Evolutionary conservation across 345 rosid genomes (phyloP).

Genomic region (Aquilaria sinensis): DNA sequence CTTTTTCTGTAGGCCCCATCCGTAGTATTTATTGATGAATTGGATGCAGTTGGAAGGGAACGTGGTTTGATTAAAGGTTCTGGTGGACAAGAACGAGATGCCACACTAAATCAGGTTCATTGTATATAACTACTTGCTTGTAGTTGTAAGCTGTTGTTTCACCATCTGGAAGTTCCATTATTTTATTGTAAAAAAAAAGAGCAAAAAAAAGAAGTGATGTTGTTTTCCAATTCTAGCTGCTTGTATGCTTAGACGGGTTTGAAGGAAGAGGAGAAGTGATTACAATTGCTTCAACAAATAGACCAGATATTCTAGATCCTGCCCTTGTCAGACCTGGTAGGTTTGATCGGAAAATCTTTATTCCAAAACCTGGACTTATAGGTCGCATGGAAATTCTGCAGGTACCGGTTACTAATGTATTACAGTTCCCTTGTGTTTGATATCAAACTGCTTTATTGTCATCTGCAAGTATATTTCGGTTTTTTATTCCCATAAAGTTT

Average conservation of each 20-base stretch:
- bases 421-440: too few relatives aligned
- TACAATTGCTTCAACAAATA: slow-evolving; percentile 91
- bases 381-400: slow-evolving; percentile 87
- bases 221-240: slow-evolving; percentile 48
- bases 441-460: background rate
- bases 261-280: slow-evolving; percentile 97
- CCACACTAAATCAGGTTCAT: slow-evolving; percentile 94
- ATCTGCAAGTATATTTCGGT: background rate
- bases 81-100: slow-evolving; percentile 98
- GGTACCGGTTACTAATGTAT: slow-evolving; percentile 30
- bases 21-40: slow-evolving; percentile 85
- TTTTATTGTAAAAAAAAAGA: background rate
- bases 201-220: background rate
- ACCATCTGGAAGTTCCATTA: background rate
- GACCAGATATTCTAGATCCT: slow-evolving; percentile 95
- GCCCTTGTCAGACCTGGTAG: slow-evolving; percentile 94
- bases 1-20: slow-evolving; percentile 64
- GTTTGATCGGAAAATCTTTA: slow-evolving; percentile 74
- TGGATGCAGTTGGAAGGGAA: slow-evolving; percentile 98
- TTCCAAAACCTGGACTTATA: slow-evolving; percentile 85
- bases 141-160: background rate
- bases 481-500: background rate
- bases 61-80: slow-evolving; percentile 95
- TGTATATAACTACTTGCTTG: background rate
- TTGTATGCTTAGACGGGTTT: slow-evolving; percentile 92